phyloP scores from a whole-genome alignment of 441 rosid species.

The Adansonia rubrostipa region DNA sequence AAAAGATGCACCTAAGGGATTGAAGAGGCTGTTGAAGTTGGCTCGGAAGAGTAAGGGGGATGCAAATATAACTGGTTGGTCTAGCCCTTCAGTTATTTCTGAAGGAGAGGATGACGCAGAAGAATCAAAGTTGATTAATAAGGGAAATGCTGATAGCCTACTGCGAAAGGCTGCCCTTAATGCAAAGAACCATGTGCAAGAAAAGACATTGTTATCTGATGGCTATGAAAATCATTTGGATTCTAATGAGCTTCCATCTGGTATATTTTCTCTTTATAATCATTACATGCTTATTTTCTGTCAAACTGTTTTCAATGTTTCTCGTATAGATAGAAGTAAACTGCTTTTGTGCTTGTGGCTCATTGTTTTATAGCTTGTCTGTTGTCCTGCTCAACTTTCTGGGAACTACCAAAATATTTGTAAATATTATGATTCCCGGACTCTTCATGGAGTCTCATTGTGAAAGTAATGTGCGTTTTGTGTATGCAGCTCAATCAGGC shows the following conservation, averaged over 20 bases:
- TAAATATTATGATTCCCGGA: constrained; percentile 6
- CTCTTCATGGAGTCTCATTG: neutral
- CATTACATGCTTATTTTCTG: constrained; percentile 5
- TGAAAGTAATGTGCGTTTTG: constrained; percentile 13
- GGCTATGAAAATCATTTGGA: constrained; percentile 38
- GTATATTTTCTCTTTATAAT: constrained; percentile 33
- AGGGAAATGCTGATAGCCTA: constrained; percentile 54
- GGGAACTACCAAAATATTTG: neutral
- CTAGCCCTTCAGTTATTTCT: constrained; percentile 66
- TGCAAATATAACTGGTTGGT: constrained; percentile 57
- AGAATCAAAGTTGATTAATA: constrained; percentile 51
- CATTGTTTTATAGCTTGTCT: neutral
- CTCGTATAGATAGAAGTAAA: neutral
- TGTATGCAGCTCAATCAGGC: constrained; percentile 41
- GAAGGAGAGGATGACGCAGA: constrained; percentile 75
- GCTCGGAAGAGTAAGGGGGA: constrained; percentile 76
- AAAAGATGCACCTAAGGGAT: constrained; percentile 73
- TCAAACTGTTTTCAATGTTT: neutral
- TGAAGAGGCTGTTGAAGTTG: constrained; percentile 75
- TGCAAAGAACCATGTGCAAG: constrained; percentile 48
- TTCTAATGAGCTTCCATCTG: constrained; percentile 41
- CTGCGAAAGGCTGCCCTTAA: constrained; percentile 53
- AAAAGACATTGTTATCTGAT: constrained; percentile 34
- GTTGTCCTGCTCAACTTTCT: neutral
- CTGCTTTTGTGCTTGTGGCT: neutral